These are phyloP conservation scores for Podila minutissima DNA, from an alignment of 192 early-diverging fungal species.

Conservation along the genomic window DNA sequence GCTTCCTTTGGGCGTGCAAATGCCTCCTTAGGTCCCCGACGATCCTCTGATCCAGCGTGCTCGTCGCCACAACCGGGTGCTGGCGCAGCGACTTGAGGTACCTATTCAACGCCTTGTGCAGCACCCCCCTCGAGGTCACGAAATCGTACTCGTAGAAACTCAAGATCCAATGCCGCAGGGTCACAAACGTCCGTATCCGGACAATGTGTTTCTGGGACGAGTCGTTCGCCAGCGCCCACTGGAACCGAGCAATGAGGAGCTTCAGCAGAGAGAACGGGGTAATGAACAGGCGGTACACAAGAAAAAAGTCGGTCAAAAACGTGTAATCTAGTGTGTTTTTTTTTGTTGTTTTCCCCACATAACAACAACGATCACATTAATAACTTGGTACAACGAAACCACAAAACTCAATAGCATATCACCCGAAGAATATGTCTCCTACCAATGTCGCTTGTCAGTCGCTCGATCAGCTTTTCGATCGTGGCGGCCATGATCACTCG, in stretches of 20 bases:
- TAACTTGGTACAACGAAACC: neutral
- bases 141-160: slow-evolving; percentile 71
- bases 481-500: slow-evolving; percentile 64
- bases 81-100: slow-evolving; percentile 51
- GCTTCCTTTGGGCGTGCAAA: slow-evolving; percentile 25
- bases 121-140: slow-evolving; percentile 36
- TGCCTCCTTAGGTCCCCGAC: slow-evolving; percentile 52
- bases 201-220: slow-evolving; percentile 59
- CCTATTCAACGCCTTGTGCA: slow-evolving; percentile 51
- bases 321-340: slow-evolving; percentile 57
- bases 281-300: slow-evolving; percentile 69
- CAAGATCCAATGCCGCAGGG: slow-evolving; percentile 67
- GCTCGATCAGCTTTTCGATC: slow-evolving; percentile 64
- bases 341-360: neutral
- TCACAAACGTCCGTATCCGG: slow-evolving; percentile 69
- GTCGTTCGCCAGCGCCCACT: slow-evolving; percentile 62
- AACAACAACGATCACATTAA: neutral
- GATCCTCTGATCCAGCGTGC: slow-evolving; percentile 61
- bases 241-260: slow-evolving; percentile 62
- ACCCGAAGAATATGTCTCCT: slow-evolving; percentile 3
- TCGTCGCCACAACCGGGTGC: slow-evolving; percentile 50
- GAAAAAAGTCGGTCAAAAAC: slow-evolving; percentile 70
- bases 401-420: neutral
- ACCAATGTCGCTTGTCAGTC: slow-evolving; percentile 64
- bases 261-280: slow-evolving; percentile 61